Percentiles rank a stretch among this genome's conserved stretches.
Evolutionary conservation across 352 stramenopile genomes (phyloP).

Genomic region (Phytophthora litchii): DNA sequence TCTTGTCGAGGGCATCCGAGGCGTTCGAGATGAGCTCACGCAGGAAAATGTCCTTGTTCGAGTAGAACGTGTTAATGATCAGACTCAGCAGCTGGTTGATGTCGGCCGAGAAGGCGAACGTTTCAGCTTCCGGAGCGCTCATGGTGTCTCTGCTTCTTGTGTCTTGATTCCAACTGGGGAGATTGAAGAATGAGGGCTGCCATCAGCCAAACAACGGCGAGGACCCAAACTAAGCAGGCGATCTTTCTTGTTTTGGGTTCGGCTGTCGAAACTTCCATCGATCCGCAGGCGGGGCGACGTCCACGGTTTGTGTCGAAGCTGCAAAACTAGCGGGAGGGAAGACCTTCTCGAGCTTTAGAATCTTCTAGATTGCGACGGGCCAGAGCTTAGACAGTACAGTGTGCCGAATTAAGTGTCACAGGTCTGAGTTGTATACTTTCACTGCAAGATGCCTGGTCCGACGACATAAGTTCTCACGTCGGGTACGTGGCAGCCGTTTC

Average conservation of each 20-base stretch:
- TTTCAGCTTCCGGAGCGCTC: slow-evolving; percentile 93
- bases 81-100: slow-evolving; percentile 99
- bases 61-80: slow-evolving; percentile 99
- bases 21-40: slow-evolving; percentile 97
- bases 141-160: slow-evolving; percentile 54
- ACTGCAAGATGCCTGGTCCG: slow-evolving; percentile 1
- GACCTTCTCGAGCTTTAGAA: slow-evolving; percentile 47
- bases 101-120: slow-evolving; percentile 99
- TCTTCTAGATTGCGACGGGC: slow-evolving; percentile 68
- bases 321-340: slow-evolving; percentile 2
- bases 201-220: slow-evolving; percentile 34
- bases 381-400: slow-evolving; percentile 4
- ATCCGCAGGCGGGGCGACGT: slow-evolving; percentile 40
- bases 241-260: slow-evolving; percentile 32
- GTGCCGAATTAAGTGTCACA: slow-evolving; percentile 10
- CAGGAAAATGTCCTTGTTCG: slow-evolving; percentile 99
- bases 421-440: slow-evolving; percentile 21
- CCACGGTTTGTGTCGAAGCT: neutral
- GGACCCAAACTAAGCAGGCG: slow-evolving; percentile 25
- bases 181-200: slow-evolving; percentile 66
- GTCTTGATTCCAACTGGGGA: slow-evolving; percentile 44
- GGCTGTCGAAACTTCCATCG: slow-evolving; percentile 37
- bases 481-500: slow-evolving; percentile 16
- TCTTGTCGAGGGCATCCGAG: slow-evolving; percentile 98
- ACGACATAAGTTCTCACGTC: slow-evolving; percentile 20